These are phyloP conservation scores for Fusarium goolgardi DNA, from an alignment of 2,329 filamentous ascomycete genomes.

Conservation along the genomic window DNA sequence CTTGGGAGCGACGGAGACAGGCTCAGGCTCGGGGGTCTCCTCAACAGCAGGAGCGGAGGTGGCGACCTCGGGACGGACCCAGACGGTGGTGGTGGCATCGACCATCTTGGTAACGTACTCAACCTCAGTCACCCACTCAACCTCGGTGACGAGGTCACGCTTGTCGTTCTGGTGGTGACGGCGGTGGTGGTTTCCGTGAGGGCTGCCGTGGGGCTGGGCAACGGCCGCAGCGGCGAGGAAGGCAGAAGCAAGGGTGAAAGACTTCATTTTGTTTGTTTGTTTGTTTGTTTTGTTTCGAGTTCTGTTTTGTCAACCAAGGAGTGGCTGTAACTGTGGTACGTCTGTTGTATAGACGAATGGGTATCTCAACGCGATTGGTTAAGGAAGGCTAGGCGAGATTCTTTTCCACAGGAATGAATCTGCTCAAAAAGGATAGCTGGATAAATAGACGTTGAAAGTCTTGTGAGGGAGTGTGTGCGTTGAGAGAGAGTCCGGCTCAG, in stretches of 20 bases:
- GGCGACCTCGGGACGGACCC: slow-evolving; percentile 53
- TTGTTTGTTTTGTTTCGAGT: slow-evolving; percentile 25
- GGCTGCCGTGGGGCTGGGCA: slow-evolving; percentile 60
- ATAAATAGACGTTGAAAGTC: slow-evolving; percentile 43
- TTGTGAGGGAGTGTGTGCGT: slow-evolving; percentile 44
- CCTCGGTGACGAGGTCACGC: slow-evolving; percentile 59
- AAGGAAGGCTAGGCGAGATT: slow-evolving; percentile 42
- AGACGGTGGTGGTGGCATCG: slow-evolving; percentile 62
- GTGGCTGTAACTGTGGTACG: slow-evolving; percentile 39
- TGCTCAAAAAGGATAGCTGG: slow-evolving; percentile 38
- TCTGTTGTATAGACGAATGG: slow-evolving; percentile 34
- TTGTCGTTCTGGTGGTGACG: slow-evolving; percentile 54
- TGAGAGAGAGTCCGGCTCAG: slow-evolving; percentile 45
- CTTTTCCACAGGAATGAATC: slow-evolving; percentile 49
- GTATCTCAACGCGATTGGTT: slow-evolving; percentile 43
- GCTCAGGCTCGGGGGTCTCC: slow-evolving; percentile 29
- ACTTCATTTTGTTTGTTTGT: slow-evolving; percentile 57
- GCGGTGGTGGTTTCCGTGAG: slow-evolving; percentile 53
- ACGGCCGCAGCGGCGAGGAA: slow-evolving; percentile 56
- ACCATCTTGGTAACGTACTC: slow-evolving; percentile 60
- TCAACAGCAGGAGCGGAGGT: slow-evolving; percentile 39
- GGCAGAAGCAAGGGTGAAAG: slow-evolving; percentile 48
- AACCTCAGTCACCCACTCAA: slow-evolving; percentile 64
- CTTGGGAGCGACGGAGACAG: slow-evolving; percentile 26
- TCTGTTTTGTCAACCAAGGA: slow-evolving; percentile 38